Base-by-base conservation (phyloP, 2,329 filamentous ascomycete genomes). In the Curvularia eragrostidis region DNA sequence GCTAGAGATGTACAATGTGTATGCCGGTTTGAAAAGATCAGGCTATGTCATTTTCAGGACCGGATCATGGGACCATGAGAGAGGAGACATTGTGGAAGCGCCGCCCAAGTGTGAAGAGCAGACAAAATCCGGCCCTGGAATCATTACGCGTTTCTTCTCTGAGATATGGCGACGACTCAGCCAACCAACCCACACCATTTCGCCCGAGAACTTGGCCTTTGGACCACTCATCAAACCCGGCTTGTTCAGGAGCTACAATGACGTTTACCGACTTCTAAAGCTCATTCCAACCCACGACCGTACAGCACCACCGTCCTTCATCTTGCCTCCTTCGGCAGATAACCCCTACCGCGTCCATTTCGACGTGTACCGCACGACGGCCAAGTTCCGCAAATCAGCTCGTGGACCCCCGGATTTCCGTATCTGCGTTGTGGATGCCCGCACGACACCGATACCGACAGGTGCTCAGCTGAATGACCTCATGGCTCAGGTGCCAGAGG, bases 1-100 rank as follows among this genome's bases (percentile, higher is more conserved):
- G 0, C 80, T 97, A 58, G 91, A 96, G 66, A 87, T 91, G 70
- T 98, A 92, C 68, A 91, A 90, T 48, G 94, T 98, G 26, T 99
- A 93, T 75, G 85, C 92, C 1, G 89, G 93, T 52, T 81, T 99
- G 67, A 95, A 90, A 74, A 85, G 95, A 49, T 82, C 86, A 34
- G 94, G 95, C 18, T 98, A 96, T 79, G 85, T 89, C 48, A 86
- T 98, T 18, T 81, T 90, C 59, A 86, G 94, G 53, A 90, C 91
- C 85, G 49, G 83, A 78, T 81, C 75, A 78, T 75, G 78, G 64
- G 67, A 75, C 13, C 68, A 75, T 1, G 66, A 74, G 2, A 65
- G 61, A 48, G 69, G 65, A 18, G 63, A 61, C 2, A 3, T 71
- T 2, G 19, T 72, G 18, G 28, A 49, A 5, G 43, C 52, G 7